A percentile compares a stretch with the other conserved stretches of the same genome.
Evolutionary conservation across 768 basidiomycete species (phyloP).

Genomic region (Trametes maxima): DNA sequence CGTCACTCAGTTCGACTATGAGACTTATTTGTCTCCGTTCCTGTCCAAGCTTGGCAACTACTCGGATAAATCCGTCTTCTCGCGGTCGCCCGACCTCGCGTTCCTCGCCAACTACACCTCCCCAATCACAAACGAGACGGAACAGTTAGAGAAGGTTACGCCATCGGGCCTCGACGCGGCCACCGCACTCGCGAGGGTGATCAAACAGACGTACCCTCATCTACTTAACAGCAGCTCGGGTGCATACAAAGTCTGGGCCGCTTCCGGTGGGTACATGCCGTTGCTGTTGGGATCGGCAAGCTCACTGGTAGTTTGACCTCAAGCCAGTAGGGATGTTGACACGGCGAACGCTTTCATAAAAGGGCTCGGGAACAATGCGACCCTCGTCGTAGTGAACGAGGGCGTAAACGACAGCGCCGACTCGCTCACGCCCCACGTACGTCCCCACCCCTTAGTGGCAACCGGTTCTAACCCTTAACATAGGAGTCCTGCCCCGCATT

Average conservation of each 20-base stretch:
- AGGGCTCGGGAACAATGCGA: constrained; percentile 11
- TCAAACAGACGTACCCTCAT: constrained; percentile 14
- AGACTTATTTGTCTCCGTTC: constrained; percentile 22
- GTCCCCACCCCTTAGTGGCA: no score
- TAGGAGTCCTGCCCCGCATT: constrained; percentile 17
- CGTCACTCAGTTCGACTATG: constrained; percentile 20
- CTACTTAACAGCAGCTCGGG: constrained; percentile 9
- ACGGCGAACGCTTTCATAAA: constrained; percentile 17
- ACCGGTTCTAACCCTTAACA: not conserved
- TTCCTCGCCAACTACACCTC: constrained; percentile 22
- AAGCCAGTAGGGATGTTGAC: constrained; percentile 21
- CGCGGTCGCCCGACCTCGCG: constrained; percentile 7
- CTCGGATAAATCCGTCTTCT: constrained; percentile 15
- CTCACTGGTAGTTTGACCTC: not conserved
- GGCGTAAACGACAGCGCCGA: constrained; percentile 22
- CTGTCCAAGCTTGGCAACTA: constrained; percentile 22
- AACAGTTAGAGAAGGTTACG: constrained; percentile 25
- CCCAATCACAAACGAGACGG: constrained; percentile 21
- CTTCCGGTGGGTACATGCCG: constrained; percentile 12
- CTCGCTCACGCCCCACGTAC: constrained; percentile 24
- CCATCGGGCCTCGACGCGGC: constrained; percentile 20
- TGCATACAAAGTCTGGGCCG: constrained; percentile 20
- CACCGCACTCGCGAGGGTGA: constrained; percentile 20
- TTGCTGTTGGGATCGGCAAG: no score
- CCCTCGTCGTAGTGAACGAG: constrained; percentile 19